Conservation (phyloP, 192 early-diverging fungal genomes). For the Linnemannia elongata region DNA sequence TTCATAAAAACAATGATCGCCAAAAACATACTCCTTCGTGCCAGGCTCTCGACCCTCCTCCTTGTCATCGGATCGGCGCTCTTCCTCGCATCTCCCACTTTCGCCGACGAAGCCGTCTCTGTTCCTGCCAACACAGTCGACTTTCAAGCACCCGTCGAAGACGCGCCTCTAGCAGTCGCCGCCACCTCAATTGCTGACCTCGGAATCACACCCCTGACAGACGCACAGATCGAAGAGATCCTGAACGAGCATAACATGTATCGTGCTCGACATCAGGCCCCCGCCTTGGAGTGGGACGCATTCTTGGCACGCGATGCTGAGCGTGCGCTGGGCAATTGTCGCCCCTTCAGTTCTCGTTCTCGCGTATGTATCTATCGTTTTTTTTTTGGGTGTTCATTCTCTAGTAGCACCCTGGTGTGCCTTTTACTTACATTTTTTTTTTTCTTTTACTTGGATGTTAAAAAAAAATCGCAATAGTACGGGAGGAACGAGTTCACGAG, state of each 20-base stretch:
- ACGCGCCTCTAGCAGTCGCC: not conserved
- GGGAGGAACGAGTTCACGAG: not conserved
- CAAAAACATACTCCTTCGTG: not conserved
- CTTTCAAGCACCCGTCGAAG: not conserved
- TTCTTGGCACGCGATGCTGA: not conserved
- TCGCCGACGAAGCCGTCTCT: not conserved
- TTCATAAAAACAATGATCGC: not conserved
- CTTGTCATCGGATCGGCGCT: not conserved
- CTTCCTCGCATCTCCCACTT: not conserved
- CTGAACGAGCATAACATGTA: not conserved
- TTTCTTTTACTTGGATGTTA: not conserved
- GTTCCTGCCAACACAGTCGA: not conserved
- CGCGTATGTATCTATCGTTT: not conserved
- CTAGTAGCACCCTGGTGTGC: no score
- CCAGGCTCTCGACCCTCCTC: not conserved
- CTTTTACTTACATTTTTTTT: not conserved
- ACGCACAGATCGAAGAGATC: not conserved
- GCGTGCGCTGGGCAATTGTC: not conserved
- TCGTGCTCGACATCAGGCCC: not conserved
- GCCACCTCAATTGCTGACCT: not conserved
- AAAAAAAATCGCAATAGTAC: not conserved
- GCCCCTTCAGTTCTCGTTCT: not conserved
- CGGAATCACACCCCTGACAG: not conserved
- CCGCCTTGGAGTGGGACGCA: not conserved
- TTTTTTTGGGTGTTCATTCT: no score